Evolutionary conservation across 257 asterid species (phyloP).

Genomic region (Solanum ossicruentum): DNA sequence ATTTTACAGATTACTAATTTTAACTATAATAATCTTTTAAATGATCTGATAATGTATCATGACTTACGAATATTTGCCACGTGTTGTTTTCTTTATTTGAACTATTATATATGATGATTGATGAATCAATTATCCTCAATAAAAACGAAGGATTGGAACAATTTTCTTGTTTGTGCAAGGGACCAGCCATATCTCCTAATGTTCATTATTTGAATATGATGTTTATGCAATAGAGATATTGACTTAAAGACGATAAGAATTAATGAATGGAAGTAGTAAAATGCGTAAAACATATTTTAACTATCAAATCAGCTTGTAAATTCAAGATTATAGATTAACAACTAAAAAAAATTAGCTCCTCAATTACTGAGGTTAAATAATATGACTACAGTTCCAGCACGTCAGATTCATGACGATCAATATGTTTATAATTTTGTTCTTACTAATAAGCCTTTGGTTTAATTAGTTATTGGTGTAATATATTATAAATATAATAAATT

Average conservation of each 20-base stretch:
- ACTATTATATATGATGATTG: background rate
- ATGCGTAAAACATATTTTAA: background rate
- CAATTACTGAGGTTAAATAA: background rate
- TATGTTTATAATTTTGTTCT: no score
- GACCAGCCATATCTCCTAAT: background rate
- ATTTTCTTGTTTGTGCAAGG: background rate
- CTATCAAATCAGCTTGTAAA: background rate
- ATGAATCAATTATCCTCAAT: background rate
- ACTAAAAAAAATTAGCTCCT: background rate
- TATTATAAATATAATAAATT: no score
- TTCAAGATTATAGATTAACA: background rate
- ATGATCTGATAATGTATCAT: background rate
- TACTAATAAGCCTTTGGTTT: no score
- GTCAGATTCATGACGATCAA: background rate
- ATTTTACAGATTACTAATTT: background rate
- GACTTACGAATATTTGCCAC: background rate
- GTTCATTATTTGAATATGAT: background rate
- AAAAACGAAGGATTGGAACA: background rate
- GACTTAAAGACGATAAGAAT: background rate
- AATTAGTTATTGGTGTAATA: no score
- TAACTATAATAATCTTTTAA: background rate
- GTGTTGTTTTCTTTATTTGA: background rate
- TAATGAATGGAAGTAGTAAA: background rate
- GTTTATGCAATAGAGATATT: background rate
- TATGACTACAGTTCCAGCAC: background rate